phyloP scores from a whole-genome alignment of 768 basidiomycete species.

The Tephrocybe sp. region DNA sequence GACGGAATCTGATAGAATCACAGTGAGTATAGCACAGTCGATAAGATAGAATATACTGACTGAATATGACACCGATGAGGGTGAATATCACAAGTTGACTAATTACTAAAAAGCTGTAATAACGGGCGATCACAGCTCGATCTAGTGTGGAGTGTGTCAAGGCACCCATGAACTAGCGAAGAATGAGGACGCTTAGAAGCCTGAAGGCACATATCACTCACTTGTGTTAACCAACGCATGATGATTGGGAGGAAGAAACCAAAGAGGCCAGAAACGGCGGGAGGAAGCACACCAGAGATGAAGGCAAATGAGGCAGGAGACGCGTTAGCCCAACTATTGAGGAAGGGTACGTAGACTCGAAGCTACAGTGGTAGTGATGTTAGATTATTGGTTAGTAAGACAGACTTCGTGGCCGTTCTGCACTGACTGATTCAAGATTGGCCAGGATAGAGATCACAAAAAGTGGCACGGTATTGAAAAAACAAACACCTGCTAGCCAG shows the following conservation, averaged over 20 bases:
- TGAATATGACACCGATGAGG: constrained; percentile 85
- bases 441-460: constrained; percentile 89
- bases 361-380: constrained; percentile 39
- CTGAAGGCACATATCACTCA: constrained; percentile 41
- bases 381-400: neutral
- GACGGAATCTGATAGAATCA: constrained; percentile 40
- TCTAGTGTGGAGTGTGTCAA: constrained; percentile 80
- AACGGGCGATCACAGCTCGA: constrained; percentile 88
- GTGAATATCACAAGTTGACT: constrained; percentile 95
- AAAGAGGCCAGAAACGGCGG: constrained; percentile 84
- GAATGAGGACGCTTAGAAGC: constrained; percentile 56
- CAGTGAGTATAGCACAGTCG: too few species aligned
- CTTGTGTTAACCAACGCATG: constrained; percentile 87
- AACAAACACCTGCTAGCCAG: constrained; percentile 77
- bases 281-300: constrained; percentile 91
- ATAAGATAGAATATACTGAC: constrained; percentile 50
- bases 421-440: constrained; percentile 77
- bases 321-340: constrained; percentile 65
- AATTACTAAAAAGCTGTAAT: constrained; percentile 92
- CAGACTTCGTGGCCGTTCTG: too few species aligned
- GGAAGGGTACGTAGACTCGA: constrained; percentile 69
- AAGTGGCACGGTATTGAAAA: constrained; percentile 93
- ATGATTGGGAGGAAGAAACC: constrained; percentile 89
- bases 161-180: constrained; percentile 56
- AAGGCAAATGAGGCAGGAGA: constrained; percentile 75